These are phyloP conservation scores for Pestalotiopsis fici DNA, from an alignment of 2,329 filamentous ascomycete species.

Conservation along the genomic window DNA sequence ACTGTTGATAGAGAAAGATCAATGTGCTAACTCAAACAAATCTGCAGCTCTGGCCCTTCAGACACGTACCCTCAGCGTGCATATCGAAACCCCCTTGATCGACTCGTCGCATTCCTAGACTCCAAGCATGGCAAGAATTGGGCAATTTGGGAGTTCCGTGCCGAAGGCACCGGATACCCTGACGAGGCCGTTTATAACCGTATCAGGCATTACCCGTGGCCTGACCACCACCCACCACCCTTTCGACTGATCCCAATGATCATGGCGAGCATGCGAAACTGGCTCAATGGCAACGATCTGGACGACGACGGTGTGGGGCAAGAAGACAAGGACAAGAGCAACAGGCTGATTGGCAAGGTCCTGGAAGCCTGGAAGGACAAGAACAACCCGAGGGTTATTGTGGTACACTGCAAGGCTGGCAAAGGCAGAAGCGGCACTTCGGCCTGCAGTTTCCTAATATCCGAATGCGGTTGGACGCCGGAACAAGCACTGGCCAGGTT, in stretches of 20 bases:
- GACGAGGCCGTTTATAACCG: slow-evolving; percentile 85
- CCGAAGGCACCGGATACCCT: slow-evolving; percentile 93
- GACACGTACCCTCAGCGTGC: slow-evolving; percentile 87
- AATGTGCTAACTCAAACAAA: slow-evolving; percentile 15
- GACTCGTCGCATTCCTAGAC: slow-evolving; percentile 86
- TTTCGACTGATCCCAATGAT: slow-evolving; percentile 87
- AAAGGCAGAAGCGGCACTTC: slow-evolving; percentile 92
- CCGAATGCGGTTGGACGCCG: slow-evolving; percentile 69
- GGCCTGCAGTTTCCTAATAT: slow-evolving; percentile 86
- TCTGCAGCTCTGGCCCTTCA: slow-evolving; percentile 81
- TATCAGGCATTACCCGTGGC: slow-evolving; percentile 92
- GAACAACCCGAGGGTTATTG: slow-evolving; percentile 64
- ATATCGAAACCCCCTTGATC: slow-evolving; percentile 90
- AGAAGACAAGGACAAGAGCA: slow-evolving; percentile 17
- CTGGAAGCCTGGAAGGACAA: slow-evolving; percentile 33
- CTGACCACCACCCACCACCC: slow-evolving; percentile 94
- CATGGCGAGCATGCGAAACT: slow-evolving; percentile 90
- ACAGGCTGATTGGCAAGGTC: slow-evolving; percentile 20
- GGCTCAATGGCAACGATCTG: slow-evolving; percentile 62
- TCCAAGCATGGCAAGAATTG: slow-evolving; percentile 79
- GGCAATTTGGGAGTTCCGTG: slow-evolving; percentile 98
- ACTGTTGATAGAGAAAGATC: background rate
- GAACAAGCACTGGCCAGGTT: slow-evolving; percentile 57
- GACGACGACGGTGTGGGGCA: slow-evolving; percentile 26
- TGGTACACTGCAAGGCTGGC: slow-evolving; percentile 96